Base-by-base conservation (phyloP, 768 basidiomycete species). In the Cyathus striatus region DNA sequence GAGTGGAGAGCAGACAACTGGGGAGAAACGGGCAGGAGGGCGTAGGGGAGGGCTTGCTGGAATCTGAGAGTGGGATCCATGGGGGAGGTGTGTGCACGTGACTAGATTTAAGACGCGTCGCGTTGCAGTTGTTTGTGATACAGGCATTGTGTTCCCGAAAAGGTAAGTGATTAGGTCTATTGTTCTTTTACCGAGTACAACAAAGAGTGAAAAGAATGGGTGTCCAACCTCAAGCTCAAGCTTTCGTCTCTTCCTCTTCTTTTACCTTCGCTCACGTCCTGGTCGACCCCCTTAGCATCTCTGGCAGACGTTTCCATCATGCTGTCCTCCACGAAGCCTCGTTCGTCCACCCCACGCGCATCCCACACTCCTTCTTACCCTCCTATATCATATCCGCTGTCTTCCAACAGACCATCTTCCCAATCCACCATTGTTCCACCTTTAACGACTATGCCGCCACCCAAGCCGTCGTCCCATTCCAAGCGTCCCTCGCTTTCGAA, bases 1-100 rank as follows among this genome's bases (percentile, higher is more conserved):
- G 72, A 59, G 55, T 88, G 84, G 22, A 83, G 64, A 27, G 86
- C 83, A 12, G 86, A 75, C 38, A 89, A 74, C 24, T 66, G 38
- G 6, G 81, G 72, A 2, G 83, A 80, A 26, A 75, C 50, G 3
- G 73, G 48, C 21, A 76, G 66, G 41, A 87, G 60, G 14, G 64
- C 55, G 48, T 61, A 66, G 13, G 83, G 68, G 14, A 86, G 54
- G 10, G 70, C 60, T 30, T 68, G 60, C 46, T 71, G 69, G 49
- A 77, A 79, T 50, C 65, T 71, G 41, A 59, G 40, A 2, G 78
- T 72, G 14, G 66, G 47, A 16, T 41, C 16, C 16, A 16, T 32
- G 26, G 40, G 12, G 35, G 20, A 18, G 10, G 35, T 13, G 10
- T 20, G 17, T 1, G 17, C 35, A 36, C 35, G 35, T 36, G 51